These are phyloP conservation scores for Agaricus blazei DNA, from an alignment of 768 basidiomycete species.

Conservation along the genomic window DNA sequence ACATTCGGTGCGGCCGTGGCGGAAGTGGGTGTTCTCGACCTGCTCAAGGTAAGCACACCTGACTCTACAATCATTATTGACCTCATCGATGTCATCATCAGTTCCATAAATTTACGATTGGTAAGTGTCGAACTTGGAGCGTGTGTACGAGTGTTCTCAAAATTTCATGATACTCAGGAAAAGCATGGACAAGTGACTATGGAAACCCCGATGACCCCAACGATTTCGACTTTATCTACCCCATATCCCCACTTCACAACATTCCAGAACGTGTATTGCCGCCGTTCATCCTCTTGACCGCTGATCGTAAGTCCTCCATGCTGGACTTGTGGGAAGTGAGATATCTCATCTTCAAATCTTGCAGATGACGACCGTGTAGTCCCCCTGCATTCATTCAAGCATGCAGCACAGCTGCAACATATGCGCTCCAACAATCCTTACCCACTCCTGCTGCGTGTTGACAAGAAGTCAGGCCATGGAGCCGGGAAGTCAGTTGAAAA, in stretches of 20 bases:
- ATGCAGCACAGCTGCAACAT: constrained; percentile 74
- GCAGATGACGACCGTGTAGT: constrained; percentile 85
- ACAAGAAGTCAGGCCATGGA: constrained; percentile 78
- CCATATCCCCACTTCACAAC: constrained; percentile 78
- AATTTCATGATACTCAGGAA: constrained; percentile 33
- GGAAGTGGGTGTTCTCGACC: constrained; percentile 78
- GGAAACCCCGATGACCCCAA: constrained; percentile 69
- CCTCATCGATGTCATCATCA: constrained; percentile 16
- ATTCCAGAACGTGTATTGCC: constrained; percentile 60
- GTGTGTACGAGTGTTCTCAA: background rate
- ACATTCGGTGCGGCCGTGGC: constrained; percentile 77
- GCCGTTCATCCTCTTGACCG: constrained; percentile 73
- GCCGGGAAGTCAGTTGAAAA: constrained; percentile 74
- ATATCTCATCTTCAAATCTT: background rate
- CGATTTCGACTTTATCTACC: constrained; percentile 83
- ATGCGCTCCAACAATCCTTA: constrained; percentile 57
- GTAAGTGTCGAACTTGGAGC: constrained; percentile 23
- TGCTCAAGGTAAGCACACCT: constrained; percentile 53
- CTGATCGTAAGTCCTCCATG: constrained; percentile 55
- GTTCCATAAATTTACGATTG: constrained; percentile 77
- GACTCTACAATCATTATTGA: constrained; percentile 1
- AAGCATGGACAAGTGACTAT: constrained; percentile 77
- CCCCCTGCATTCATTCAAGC: constrained; percentile 81
- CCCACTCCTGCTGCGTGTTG: constrained; percentile 72
- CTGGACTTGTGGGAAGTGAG: background rate